Base-by-base conservation (phyloP, 2,329 filamentous ascomycete species). In the Penicillium sp. region DNA sequence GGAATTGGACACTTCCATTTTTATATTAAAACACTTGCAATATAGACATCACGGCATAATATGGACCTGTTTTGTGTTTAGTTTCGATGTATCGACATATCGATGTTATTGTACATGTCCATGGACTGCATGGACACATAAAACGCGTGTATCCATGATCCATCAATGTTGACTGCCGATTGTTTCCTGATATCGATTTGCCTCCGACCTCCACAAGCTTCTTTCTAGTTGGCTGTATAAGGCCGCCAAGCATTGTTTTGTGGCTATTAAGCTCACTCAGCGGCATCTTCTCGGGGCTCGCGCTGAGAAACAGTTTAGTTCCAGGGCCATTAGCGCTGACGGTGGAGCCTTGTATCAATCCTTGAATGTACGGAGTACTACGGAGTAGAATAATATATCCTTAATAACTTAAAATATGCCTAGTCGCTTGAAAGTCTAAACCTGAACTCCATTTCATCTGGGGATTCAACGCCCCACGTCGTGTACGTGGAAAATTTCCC, bases 301-400 rank as follows among this genome's bases (percentile, higher is more conserved):
- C 24, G 29, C 4, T 34, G 14, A 6, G 20, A 51, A 51, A 42
- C 9, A 34, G 39, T 37, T 22, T 52, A 56, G 52, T 20, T 31
- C 32, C 42, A 49, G 22, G 32, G 40, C 24, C 26, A 37, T 34
- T 43, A 44, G 53, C 40, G 53, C 50, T 45, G 53, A 52, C 39
- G 20, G 56, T 56, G 48, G 51, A 53, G 48, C 10, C 34, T 55
- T 31, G 35, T 58, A 57, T 57, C 40, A 24, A n/a, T 9, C 18
- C 14, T 46, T 16, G 9, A 24, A 13, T 46, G 8, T 29, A 29
- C 2, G 26, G 26, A 26, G 24, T 26, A 7, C 24, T 26, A 26
- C 7, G 24, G 24, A 8, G 18, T n/a, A 7, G 18, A 46, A 20
- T 49, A 26, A n/a, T 35, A 37, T 26, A 49, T 20, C 16, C 20